Evolutionary conservation across 2,329 filamentous ascomycete genomes (phyloP), one percentile per base, ranked within the genome.

Genomic region (Endothia cerciana): DNA sequence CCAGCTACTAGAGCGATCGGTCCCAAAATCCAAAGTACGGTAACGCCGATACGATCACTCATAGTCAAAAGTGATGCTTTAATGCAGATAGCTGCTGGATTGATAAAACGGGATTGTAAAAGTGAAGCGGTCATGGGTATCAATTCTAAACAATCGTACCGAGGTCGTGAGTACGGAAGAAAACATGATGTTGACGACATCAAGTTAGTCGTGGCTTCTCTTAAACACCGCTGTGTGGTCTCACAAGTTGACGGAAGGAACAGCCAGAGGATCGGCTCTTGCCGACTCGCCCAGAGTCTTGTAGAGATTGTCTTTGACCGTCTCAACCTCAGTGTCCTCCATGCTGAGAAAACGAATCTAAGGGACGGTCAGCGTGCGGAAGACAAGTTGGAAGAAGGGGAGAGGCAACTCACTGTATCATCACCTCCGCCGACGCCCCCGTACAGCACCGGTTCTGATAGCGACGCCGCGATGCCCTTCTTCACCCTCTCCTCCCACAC

Each of bases 401-500:
- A 11, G 11, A 58, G n/a, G 19, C 15, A 41, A 78, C 86, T 78
- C 82, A 94, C 91, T 77, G 92, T 83, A 70, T 97, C 92, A 75
- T 93, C 91, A 11, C 85, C 78, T 19, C 79, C 79, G 53, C 83
- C 83, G 5, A 82, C 80, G 66, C 83, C 84, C 6, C 93, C 92
- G 78, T 89, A 98, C 30, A 98, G 79, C 4, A 92, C 89, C 1
- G 88, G 81, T 71, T 98, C 94, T 0, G 92, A 91, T 60, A 93
- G 79, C 73, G 93, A 97, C 11, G 86, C 84, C 60, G 89, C 86
- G 53, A 97, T 87, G 22, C 91, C 91, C 76, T 90, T 91, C 77
- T 87, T 89, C 0, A 97, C 94, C 63, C 94, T 86, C 70, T 94
- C 90, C 75, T 96, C 92, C 94, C 94, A 99, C 0, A 98, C 94